Evolutionary conservation across 2,329 filamentous ascomycete species (phyloP), one percentile per base, ranked within the genome.

Genomic region (Lasiodiplodia hormozganensis): DNA sequence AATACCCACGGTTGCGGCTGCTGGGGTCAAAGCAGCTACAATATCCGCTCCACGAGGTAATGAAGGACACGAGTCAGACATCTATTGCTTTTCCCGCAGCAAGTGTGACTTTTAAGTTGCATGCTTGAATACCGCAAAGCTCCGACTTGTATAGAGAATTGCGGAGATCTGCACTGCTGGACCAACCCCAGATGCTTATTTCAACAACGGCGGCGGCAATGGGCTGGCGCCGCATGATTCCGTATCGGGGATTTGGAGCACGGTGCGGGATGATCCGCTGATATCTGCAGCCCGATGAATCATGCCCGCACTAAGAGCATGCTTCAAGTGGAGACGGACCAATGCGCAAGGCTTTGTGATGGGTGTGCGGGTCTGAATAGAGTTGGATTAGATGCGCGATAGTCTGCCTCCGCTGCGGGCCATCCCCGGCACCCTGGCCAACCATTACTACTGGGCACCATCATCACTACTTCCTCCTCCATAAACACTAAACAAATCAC

Each of bases 141-240:
- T 31, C 18, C 52, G 60, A 52, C 47, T 11, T 21, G 43, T 31
- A 38, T 62, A 21, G 57, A 40, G 28, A 31, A 25, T 16, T 23
- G 23, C 57, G 10, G 16, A 25, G 57, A 62, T 62, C 57, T 47
- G 40, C 57, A 23, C 38, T 11, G 57, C 40, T 49, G 57, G 21
- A 38, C n/a, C 38, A 58, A 21, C 8, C 56, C 12, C 38, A n/a
- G 38, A 62, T 49, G 57, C 57, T 62, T 62, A 49, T 47, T 62
- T 62, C 57, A n/a, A 62, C 57, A 49, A 40, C n/a, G 16, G 8
- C 12, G 2, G 23, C 28, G 23, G 31, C 31, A 34, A 8, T 57
- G 34, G 34, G 25, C 4, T 40, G 34, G 8, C 36, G 56, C 23
- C 36, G 47, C 23, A 21, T 14, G 18, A 16, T 31, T n/a, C 25